phyloP scores from a whole-genome alignment of 1,284 basidiomycete species.

The Somion occarium region DNA sequence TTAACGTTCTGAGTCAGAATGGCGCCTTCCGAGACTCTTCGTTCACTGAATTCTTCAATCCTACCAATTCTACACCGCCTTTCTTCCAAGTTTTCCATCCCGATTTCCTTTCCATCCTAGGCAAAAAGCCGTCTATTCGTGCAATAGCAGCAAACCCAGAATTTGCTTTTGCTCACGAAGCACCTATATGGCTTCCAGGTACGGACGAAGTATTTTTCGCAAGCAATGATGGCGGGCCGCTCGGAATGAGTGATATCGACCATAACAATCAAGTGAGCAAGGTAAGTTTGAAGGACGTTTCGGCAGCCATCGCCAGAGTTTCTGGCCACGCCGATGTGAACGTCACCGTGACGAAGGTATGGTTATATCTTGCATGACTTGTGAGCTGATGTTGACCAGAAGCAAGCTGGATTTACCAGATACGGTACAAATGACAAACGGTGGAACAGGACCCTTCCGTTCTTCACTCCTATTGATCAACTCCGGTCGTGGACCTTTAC shows the following conservation, averaged over 20 bases:
- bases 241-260: slow-evolving; percentile 38
- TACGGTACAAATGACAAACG: slow-evolving; percentile 66
- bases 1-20: slow-evolving; percentile 27
- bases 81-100: slow-evolving; percentile 69
- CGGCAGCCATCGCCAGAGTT: slow-evolving; percentile 19
- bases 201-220: slow-evolving; percentile 56
- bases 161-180: slow-evolving; percentile 73
- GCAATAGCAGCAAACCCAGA: slow-evolving; percentile 52
- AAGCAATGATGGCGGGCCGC: slow-evolving; percentile 40
- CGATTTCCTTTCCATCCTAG: slow-evolving; percentile 57
- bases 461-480: slow-evolving; percentile 61
- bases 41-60: slow-evolving; percentile 30
- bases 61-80: slow-evolving; percentile 41
- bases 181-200: slow-evolving; percentile 55
- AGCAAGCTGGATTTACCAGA: slow-evolving; percentile 43
- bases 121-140: slow-evolving; percentile 50
- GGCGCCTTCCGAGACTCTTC: slow-evolving; percentile 26
- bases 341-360: slow-evolving; percentile 49
- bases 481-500: slow-evolving; percentile 59
- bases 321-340: slow-evolving; percentile 40
- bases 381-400: neutral
- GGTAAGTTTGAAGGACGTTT: slow-evolving; percentile 33
- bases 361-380: slow-evolving; percentile 18
- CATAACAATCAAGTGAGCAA: slow-evolving; percentile 38
- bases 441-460: slow-evolving; percentile 65